Evolutionary conservation across 2,329 filamentous ascomycete genomes (phyloP).

Genomic region (Talaromyces sp.): DNA sequence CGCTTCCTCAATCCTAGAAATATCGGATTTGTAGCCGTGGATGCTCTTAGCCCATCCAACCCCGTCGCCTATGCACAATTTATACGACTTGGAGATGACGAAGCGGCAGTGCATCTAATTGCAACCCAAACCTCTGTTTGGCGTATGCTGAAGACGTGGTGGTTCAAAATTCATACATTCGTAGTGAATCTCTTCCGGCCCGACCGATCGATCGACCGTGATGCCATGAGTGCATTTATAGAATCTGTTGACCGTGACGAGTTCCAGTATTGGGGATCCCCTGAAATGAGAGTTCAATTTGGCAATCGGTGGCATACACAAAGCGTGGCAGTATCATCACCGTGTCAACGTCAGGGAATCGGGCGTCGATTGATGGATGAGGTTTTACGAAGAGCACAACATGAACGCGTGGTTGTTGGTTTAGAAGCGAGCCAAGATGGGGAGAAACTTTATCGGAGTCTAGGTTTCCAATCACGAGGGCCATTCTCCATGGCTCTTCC

Average conservation of each 20-base stretch:
- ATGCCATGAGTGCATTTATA: conserved; percentile 1
- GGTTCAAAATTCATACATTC: background rate
- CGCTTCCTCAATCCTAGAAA: conserved; percentile 10
- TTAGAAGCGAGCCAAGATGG: conserved; percentile 10
- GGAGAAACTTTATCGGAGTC: conserved; percentile 8
- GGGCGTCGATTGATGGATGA: conserved; percentile 5
- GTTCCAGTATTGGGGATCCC: conserved; percentile 7
- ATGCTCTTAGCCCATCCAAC: background rate
- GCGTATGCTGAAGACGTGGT: conserved; percentile 1
- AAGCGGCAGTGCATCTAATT: conserved; percentile 3
- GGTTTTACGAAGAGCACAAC: conserved; percentile 5
- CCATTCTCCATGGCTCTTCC: conserved; percentile 6
- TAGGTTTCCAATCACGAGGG: conserved; percentile 10
- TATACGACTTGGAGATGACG: conserved; percentile 9
- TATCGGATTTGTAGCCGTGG: conserved; percentile 14
- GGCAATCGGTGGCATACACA: conserved; percentile 10
- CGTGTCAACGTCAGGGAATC: conserved; percentile 5
- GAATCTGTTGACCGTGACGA: background rate
- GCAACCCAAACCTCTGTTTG: conserved; percentile 1
- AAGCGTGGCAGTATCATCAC: conserved; percentile 7
- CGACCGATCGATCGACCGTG: conserved; percentile 5
- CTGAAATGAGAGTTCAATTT: conserved; percentile 8
- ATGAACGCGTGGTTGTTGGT: conserved; percentile 6
- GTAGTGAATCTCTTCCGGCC: conserved; percentile 9
- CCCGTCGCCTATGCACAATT: conserved; percentile 14